A percentile compares a stretch with the other conserved stretches of the same genome.
These are phyloP conservation scores for Phlebopus sp. DNA, from an alignment of 1,284 basidiomycete species.

Conservation along the genomic window DNA sequence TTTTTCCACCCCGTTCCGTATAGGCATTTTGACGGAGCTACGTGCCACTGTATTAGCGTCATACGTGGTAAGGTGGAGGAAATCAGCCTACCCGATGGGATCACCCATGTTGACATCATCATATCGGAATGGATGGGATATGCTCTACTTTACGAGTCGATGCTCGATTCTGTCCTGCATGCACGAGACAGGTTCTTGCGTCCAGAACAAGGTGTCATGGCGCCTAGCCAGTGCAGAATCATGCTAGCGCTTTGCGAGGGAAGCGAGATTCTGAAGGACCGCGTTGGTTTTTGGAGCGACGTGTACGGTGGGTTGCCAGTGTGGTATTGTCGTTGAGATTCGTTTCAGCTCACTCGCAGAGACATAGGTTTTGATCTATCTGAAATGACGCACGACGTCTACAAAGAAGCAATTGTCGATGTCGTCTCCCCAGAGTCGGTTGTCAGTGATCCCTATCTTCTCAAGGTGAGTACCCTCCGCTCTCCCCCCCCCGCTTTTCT, in stretches of 20 bases:
- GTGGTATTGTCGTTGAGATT: background rate
- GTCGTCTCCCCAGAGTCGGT: slow-evolving; percentile 71
- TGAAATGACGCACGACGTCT: slow-evolving; percentile 69
- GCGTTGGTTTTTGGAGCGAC: slow-evolving; percentile 87
- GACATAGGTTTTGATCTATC: slow-evolving; percentile 78
- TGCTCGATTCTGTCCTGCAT: slow-evolving; percentile 91
- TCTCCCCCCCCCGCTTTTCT: background rate
- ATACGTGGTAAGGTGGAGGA: slow-evolving; percentile 89
- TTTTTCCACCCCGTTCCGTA: background rate
- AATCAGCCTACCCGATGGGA: slow-evolving; percentile 65
- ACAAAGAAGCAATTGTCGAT: slow-evolving; percentile 81
- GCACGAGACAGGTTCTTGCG: slow-evolving; percentile 86
- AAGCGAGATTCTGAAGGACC: slow-evolving; percentile 72
- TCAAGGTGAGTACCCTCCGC: slow-evolving; percentile 53
- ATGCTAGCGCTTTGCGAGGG: slow-evolving; percentile 81
- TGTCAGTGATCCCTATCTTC: slow-evolving; percentile 61
- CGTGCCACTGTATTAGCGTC: slow-evolving; percentile 46
- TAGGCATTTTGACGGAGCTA: background rate
- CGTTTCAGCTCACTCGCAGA: background rate
- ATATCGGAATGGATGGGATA: slow-evolving; percentile 99
- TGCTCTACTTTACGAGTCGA: slow-evolving; percentile 90
- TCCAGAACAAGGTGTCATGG: slow-evolving; percentile 77
- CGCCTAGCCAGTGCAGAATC: slow-evolving; percentile 88
- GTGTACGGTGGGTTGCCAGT: slow-evolving; percentile 68
- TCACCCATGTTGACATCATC: slow-evolving; percentile 86